phyloP scores from a whole-genome alignment of 2,329 filamentous ascomycete species.

The Aspergillus sp. region DNA sequence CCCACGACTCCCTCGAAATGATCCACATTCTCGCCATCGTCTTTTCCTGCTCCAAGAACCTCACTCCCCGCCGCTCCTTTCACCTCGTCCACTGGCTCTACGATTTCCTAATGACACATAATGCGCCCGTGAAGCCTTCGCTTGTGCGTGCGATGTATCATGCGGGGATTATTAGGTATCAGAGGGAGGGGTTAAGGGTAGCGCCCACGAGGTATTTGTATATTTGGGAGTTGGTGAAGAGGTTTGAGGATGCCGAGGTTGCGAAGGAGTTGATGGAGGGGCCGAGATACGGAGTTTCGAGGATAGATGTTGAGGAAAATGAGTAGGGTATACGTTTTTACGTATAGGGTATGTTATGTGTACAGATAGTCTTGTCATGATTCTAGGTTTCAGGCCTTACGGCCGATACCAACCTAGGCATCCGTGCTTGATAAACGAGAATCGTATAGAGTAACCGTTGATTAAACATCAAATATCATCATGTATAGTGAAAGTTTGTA shows the following conservation, averaged over 20 bases:
- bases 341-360: no score
- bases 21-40: conserved; percentile 41
- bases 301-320: neutral
- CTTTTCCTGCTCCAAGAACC: conserved; percentile 32
- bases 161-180: conserved; percentile 41
- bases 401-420: no score
- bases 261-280: conserved; percentile 23
- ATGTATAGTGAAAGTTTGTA: neutral
- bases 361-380: no score
- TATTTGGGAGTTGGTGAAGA: conserved; percentile 37
- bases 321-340: no score
- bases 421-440: no score
- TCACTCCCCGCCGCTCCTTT: conserved; percentile 38
- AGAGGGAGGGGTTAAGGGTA: conserved; percentile 31
- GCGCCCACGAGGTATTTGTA: conserved; percentile 33
- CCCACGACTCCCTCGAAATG: conserved; percentile 34
- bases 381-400: no score
- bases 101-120: conserved; percentile 35
- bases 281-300: conserved; percentile 11
- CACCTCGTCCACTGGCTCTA: conserved; percentile 44
- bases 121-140: conserved; percentile 36
- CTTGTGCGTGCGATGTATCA: conserved; percentile 46
- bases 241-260: conserved; percentile 38
- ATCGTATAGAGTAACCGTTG: no score
- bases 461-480: neutral